Percentiles rank a stretch among this genome's conserved stretches.
phyloP scores from a whole-genome alignment of 2,329 filamentous ascomycete species.

The Diplocarpon mali region DNA sequence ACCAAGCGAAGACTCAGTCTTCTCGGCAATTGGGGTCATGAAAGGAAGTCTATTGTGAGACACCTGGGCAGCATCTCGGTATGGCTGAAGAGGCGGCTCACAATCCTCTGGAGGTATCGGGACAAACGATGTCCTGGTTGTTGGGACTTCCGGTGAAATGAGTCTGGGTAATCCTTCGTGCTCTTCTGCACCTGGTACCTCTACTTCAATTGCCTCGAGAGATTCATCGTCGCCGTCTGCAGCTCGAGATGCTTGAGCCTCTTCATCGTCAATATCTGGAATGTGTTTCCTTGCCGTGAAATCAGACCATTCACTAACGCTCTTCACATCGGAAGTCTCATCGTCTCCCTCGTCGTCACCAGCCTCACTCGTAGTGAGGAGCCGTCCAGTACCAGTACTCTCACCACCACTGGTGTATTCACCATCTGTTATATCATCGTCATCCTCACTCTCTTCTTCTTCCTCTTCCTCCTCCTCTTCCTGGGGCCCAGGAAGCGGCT shows the following conservation, averaged over 20 bases:
- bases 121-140: slow-evolving; percentile 53
- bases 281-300: slow-evolving; percentile 67
- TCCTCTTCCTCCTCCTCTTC: slow-evolving; percentile 35
- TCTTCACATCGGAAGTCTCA: slow-evolving; percentile 48
- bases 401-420: slow-evolving; percentile 81
- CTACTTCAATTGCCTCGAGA: slow-evolving; percentile 24
- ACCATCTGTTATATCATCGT: slow-evolving; percentile 50
- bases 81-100: slow-evolving; percentile 66
- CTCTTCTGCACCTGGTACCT: slow-evolving; percentile 28
- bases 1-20: slow-evolving; percentile 79
- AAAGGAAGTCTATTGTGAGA: slow-evolving; percentile 91
- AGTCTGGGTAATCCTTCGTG: slow-evolving; percentile 36
- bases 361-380: slow-evolving; percentile 55
- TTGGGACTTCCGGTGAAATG: slow-evolving; percentile 28
- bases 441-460: slow-evolving; percentile 48
- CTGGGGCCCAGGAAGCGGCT: slow-evolving; percentile 47
- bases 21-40: slow-evolving; percentile 97
- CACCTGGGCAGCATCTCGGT: slow-evolving; percentile 65
- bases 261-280: slow-evolving; percentile 34
- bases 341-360: slow-evolving; percentile 48
- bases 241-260: slow-evolving; percentile 32
- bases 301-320: slow-evolving; percentile 78
- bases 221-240: slow-evolving; percentile 30
- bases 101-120: slow-evolving; percentile 81
- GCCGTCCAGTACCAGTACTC: slow-evolving; percentile 67